These are phyloP conservation scores for slime mould (Dictyostelium discoideum) DNA, from an alignment of 78 protist genomes.

Conservation along the genomic window dicty_2.7 NC_007089.4:1200501-1201000, in stretches of 20 bases:
- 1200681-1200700: constrained; percentile 12
- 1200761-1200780: constrained; percentile 1
- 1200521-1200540: neutral
- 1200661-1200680: neutral
- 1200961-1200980: neutral
- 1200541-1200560: neutral
- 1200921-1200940: constrained; percentile 24
- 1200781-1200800: constrained; percentile 1
- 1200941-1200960: neutral
- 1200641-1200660: neutral
- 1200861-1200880: neutral
- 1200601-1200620: neutral
- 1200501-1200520: constrained; percentile 34
- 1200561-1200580: neutral
- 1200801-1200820: constrained; percentile 28
- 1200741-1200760: neutral
- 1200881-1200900: constrained; percentile 30
- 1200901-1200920: neutral
- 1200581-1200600: neutral
- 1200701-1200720: constrained; percentile 8
- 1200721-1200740: neutral
- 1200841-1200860: neutral
- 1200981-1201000: neutral
- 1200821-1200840: neutral
- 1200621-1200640: constrained; percentile 21